Evolutionary conservation across 352 stramenopile genomes (phyloP).

Genomic region (Globisporangium sylvaticum): DNA sequence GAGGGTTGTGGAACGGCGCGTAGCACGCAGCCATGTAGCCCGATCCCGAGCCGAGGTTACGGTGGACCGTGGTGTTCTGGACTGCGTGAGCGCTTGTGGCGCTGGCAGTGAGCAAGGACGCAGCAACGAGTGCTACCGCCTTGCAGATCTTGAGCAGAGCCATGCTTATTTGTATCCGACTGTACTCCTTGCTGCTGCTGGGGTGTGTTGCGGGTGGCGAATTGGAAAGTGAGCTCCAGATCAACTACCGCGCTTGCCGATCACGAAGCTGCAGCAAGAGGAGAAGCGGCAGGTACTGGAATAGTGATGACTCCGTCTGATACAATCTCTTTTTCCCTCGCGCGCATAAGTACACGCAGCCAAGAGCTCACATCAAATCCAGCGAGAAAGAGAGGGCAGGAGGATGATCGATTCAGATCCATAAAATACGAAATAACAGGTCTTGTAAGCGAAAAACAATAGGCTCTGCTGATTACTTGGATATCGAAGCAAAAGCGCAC

Average conservation of each 20-base stretch:
- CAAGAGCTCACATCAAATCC: no score
- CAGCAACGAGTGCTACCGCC: background rate
- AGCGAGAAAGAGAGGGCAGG: no score
- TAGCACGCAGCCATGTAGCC: conserved; percentile 15
- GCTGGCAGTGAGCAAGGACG: background rate
- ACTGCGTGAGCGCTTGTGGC: background rate
- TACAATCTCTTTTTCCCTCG: no score
- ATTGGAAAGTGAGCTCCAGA: background rate
- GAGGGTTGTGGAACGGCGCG: conserved; percentile 17
- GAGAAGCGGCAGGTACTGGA: no score
- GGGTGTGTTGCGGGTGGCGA: background rate
- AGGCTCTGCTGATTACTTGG: no score
- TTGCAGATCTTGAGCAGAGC: background rate
- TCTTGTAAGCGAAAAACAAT: no score
- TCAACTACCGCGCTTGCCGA: background rate
- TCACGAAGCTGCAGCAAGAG: no score
- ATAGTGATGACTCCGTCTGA: no score
- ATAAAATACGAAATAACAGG: no score
- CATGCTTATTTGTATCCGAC: background rate
- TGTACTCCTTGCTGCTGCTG: background rate
- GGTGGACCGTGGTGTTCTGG: background rate
- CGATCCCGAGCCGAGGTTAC: conserved; percentile 1
- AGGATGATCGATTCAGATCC: no score
- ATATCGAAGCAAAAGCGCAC: no score
- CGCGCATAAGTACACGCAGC: no score